Conservation (phyloP, 805 yeast genomes). For the Metschnikowia kofuensis region DNA sequence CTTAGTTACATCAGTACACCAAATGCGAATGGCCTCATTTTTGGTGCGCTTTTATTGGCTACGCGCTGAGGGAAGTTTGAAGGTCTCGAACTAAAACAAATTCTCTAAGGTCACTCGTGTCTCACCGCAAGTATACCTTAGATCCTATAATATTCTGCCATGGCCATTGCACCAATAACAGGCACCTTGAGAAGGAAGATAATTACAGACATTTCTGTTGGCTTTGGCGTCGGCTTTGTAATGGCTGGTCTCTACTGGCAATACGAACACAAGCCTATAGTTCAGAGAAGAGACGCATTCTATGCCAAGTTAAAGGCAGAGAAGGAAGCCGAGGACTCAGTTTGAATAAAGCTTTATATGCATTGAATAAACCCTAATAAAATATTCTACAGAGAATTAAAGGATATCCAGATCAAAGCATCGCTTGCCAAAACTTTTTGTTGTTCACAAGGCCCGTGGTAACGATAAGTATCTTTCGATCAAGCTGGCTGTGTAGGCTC, state of each 20-base stretch:
- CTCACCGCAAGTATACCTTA: background rate
- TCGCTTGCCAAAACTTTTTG: slow-evolving; percentile 22
- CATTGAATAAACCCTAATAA: slow-evolving; percentile 2
- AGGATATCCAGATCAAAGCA: background rate
- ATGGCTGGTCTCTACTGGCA: slow-evolving; percentile 74
- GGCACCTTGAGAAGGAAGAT: slow-evolving; percentile 82
- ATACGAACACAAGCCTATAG: slow-evolving; percentile 76
- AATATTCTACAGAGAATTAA: background rate
- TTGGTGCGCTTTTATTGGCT: slow-evolving; percentile 16
- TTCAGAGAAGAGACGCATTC: slow-evolving; percentile 78
- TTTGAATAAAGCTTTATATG: slow-evolving; percentile 6
- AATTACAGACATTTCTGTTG: slow-evolving; percentile 72
- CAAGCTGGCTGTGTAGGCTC: slow-evolving; percentile 49
- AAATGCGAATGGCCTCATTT: background rate
- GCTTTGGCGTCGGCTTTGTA: slow-evolving; percentile 58
- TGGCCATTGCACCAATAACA: slow-evolving; percentile 83
- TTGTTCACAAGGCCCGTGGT: slow-evolving; percentile 45
- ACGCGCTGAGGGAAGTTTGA: background rate
- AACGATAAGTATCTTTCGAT: slow-evolving; percentile 40
- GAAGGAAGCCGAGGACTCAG: slow-evolving; percentile 58
- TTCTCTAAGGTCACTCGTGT: background rate
- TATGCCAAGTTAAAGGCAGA: slow-evolving; percentile 75
- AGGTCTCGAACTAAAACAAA: background rate
- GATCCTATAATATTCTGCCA: slow-evolving; percentile 18
- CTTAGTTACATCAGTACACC: slow-evolving; percentile 5